phyloP scores from a whole-genome alignment of 352 stramenopile species.

The Globisporangium carolinianum region DNA sequence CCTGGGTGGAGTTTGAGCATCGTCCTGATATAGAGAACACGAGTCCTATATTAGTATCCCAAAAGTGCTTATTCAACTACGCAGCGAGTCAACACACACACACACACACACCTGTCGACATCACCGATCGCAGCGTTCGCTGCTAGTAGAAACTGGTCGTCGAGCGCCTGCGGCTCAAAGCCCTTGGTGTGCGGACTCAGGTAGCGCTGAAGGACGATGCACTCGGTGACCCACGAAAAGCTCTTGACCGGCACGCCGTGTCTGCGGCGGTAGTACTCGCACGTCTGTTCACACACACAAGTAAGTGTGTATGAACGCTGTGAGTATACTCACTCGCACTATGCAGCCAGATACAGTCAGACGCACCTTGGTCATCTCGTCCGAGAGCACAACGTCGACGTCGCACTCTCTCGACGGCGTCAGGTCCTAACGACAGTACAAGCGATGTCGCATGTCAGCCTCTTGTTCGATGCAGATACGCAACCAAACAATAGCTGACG shows the following conservation, averaged over 20 bases:
- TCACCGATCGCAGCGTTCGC: constrained; percentile 52
- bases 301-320: not conserved
- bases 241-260: constrained; percentile 38
- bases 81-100: not conserved
- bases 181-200: constrained; percentile 25
- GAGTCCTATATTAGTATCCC: not conserved
- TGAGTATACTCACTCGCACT: too few relatives aligned
- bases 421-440: constrained; percentile 29
- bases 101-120: constrained; percentile 35
- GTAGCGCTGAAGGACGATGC: constrained; percentile 65
- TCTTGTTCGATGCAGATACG: too few relatives aligned
- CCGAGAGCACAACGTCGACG: constrained; percentile 61
- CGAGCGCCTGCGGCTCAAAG: constrained; percentile 35
- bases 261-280: constrained; percentile 38
- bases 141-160: constrained; percentile 18
- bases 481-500: too few relatives aligned
- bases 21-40: constrained; percentile 11
- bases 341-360: not conserved
- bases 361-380: constrained; percentile 63
- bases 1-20: constrained; percentile 57
- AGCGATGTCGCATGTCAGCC: too few relatives aligned
- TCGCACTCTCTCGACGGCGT: constrained; percentile 19
- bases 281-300: constrained; percentile 24
- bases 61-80: not conserved
- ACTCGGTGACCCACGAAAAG: constrained; percentile 80